A percentile compares a stretch with the other conserved stretches of the same genome.
Conservation (phyloP, 345 rosid genomes). For the Eucalyptus erythrocorys region DNA sequence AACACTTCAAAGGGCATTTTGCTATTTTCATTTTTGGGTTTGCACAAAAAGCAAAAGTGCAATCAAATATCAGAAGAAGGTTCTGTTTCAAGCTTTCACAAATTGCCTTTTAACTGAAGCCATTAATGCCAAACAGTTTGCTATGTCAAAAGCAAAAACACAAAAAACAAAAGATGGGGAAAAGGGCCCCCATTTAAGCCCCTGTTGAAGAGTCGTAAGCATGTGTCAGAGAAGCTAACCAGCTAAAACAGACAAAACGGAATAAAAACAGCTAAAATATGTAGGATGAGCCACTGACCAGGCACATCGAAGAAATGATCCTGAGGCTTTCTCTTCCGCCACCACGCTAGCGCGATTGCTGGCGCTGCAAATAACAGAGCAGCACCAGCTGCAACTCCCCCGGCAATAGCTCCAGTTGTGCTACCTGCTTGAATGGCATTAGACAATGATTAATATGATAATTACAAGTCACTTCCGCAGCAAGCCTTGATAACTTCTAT, state of each 20-base stretch:
- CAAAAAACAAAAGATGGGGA: neutral
- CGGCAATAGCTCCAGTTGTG: constrained; percentile 81
- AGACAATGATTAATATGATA: neutral
- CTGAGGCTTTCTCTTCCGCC: constrained; percentile 66
- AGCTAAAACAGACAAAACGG: neutral
- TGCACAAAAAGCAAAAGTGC: neutral
- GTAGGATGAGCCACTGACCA: constrained; percentile 31
- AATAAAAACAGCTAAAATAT: neutral
- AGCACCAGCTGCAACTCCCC: constrained; percentile 98
- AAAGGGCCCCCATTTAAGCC: neutral
- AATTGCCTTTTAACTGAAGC: neutral
- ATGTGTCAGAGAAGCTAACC: neutral
- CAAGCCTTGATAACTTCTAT: neutral
- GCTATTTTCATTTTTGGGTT: neutral
- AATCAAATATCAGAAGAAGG: neutral
- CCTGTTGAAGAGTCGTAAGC: neutral
- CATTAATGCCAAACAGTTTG: neutral
- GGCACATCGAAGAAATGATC: constrained; percentile 96
- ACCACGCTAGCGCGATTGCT: constrained; percentile 70
- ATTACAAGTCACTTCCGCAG: neutral
- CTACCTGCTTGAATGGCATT: constrained; percentile 25
- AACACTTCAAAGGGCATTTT: neutral
- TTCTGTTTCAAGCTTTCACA: neutral
- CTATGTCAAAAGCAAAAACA: neutral
- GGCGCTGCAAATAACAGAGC: constrained; percentile 90